Percentiles rank a stretch among this genome's conserved stretches.
Conservation (phyloP, 2,329 filamentous ascomycete genomes). For the Aspergillus uvarum region DNA sequence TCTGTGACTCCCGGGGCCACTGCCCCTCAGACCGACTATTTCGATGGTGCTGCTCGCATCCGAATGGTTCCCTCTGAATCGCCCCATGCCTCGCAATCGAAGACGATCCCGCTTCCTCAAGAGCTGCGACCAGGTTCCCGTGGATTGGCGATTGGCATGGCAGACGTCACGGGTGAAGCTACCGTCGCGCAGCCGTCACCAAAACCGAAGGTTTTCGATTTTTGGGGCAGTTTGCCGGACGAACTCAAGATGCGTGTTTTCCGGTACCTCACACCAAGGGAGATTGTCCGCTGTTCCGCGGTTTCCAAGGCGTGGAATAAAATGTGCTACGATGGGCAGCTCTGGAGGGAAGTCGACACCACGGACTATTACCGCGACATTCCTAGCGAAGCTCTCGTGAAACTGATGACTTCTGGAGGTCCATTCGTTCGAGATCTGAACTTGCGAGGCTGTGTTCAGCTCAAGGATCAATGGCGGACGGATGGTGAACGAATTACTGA, state of each 20-base stretch:
- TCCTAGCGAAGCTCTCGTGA: slow-evolving; percentile 76
- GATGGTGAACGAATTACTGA: slow-evolving; percentile 70
- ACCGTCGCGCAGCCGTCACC: slow-evolving; percentile 23
- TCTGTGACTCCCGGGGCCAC: slow-evolving; percentile 52
- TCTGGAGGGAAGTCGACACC: slow-evolving; percentile 84
- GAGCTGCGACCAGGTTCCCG: slow-evolving; percentile 57
- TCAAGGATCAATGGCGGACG: slow-evolving; percentile 75
- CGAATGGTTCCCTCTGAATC: slow-evolving; percentile 54
- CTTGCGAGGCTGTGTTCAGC: slow-evolving; percentile 83
- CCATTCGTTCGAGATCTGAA: slow-evolving; percentile 91
- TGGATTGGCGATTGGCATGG: slow-evolving; percentile 30
- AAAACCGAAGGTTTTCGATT: slow-evolving; percentile 54
- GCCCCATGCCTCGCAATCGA: slow-evolving; percentile 39
- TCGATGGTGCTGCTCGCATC: slow-evolving; percentile 57
- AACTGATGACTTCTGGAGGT: slow-evolving; percentile 79
- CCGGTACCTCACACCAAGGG: slow-evolving; percentile 71
- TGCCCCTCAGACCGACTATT: slow-evolving; percentile 46
- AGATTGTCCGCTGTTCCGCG: slow-evolving; percentile 74
- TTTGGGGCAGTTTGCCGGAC: slow-evolving; percentile 78
- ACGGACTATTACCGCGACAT: slow-evolving; percentile 87
- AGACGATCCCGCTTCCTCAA: slow-evolving; percentile 62
- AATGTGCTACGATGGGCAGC: slow-evolving; percentile 89
- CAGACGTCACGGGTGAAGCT: slow-evolving; percentile 18
- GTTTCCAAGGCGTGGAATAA: slow-evolving; percentile 77
- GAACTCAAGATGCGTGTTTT: slow-evolving; percentile 81